A percentile compares a stretch with the other conserved stretches of the same genome.
Conservation (phyloP, 805 yeast species). For the Maudiozyma saulgeensis region DNA sequence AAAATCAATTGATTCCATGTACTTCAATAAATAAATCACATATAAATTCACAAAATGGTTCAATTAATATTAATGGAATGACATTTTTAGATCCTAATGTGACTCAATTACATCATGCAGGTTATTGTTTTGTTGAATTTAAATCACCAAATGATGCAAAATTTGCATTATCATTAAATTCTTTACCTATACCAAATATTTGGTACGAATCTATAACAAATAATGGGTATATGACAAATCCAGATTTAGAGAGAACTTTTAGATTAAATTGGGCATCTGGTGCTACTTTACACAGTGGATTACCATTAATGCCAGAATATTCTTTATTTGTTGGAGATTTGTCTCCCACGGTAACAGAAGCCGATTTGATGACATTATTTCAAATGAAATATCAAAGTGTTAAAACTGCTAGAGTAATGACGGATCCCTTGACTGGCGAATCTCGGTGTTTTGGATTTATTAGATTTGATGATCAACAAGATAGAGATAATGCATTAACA, state of each 20-base stretch:
- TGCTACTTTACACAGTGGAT: constrained; percentile 63
- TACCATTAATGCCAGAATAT: constrained; percentile 65
- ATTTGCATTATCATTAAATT: constrained; percentile 56
- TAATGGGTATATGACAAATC: constrained; percentile 16
- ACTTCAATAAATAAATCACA: constrained; percentile 7
- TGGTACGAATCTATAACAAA: constrained; percentile 12
- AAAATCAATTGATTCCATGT: constrained; percentile 27
- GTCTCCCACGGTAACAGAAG: constrained; percentile 71
- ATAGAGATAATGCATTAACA: constrained; percentile 54
- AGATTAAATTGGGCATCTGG: constrained; percentile 80
- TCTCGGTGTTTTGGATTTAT: constrained; percentile 78
- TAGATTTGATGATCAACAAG: constrained; percentile 60
- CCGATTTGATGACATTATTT: constrained; percentile 62
- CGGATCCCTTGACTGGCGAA: constrained; percentile 70
- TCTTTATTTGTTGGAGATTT: constrained; percentile 79
- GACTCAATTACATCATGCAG: constrained; percentile 37
- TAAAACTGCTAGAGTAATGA: constrained; percentile 77
- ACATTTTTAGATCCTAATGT: constrained; percentile 27
- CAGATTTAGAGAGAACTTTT: constrained; percentile 46
- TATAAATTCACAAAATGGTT: background rate
- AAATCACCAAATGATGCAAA: constrained; percentile 60
- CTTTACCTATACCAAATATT: constrained; percentile 50
- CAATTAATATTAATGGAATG: constrained; percentile 16
- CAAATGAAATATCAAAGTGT: constrained; percentile 58
- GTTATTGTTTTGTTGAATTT: constrained; percentile 75